Evolutionary conservation across 2,329 filamentous ascomycete genomes (phyloP).

Genomic region (Colletotrichum eleusines): DNA sequence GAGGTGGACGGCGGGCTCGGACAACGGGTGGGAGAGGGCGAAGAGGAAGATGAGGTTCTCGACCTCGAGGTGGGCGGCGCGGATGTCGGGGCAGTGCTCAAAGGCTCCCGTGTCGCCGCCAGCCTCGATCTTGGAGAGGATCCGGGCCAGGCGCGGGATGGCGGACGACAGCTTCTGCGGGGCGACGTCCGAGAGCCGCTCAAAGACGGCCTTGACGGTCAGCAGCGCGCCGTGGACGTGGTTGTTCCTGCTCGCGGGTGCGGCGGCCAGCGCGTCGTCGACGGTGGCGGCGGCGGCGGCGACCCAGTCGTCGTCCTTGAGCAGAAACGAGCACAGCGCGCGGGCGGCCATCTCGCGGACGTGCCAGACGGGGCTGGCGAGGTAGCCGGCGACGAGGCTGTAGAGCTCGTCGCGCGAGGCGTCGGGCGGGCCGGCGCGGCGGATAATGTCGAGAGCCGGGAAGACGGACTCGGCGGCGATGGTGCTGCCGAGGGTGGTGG

Average conservation of each 20-base stretch:
- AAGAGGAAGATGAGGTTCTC: constrained; percentile 57
- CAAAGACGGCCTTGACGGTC: constrained; percentile 67
- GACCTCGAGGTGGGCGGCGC: constrained; percentile 61
- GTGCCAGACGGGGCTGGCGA: constrained; percentile 81
- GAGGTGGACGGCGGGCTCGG: not conserved
- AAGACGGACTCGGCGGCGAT: constrained; percentile 78
- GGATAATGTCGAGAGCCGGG: constrained; percentile 84
- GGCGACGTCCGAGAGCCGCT: constrained; percentile 58
- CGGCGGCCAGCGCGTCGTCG: constrained; percentile 45
- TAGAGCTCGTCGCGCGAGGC: constrained; percentile 67
- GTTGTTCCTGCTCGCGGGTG: constrained; percentile 58
- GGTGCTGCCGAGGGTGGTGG: constrained; percentile 46
- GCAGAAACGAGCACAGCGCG: constrained; percentile 74
- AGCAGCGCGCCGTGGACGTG: constrained; percentile 70
- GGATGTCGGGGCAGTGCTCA: constrained; percentile 54
- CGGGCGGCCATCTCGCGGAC: constrained; percentile 84
- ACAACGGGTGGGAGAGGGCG: constrained; percentile 25
- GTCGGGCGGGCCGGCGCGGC: constrained; percentile 76
- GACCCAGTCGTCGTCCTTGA: constrained; percentile 64
- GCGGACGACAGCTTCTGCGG: constrained; percentile 51
- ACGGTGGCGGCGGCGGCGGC: constrained; percentile 55
- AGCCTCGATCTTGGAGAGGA: constrained; percentile 44
- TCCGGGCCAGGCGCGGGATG: constrained; percentile 47
- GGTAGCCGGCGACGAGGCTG: constrained; percentile 69
- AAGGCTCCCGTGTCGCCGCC: constrained; percentile 26